Evolutionary conservation across 75 land plant genomes (phyloP).

Genomic region (Selaginella tamariscina): DNA sequence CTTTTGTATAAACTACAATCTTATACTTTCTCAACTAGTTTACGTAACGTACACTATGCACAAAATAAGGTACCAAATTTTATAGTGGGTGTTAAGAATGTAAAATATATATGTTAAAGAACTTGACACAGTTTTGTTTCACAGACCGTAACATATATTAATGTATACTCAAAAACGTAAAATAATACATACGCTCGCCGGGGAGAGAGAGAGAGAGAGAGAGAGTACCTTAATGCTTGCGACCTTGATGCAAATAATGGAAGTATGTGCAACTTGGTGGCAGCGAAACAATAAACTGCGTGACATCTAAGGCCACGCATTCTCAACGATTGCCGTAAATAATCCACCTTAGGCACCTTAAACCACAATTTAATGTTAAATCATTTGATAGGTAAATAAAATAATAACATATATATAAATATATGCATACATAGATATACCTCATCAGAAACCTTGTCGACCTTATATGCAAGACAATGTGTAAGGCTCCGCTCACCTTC

Average conservation of each 20-base stretch:
- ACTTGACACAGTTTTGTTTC: too few species aligned
- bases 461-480: slow-evolving; percentile 37
- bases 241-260: slow-evolving; percentile 67
- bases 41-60: too few species aligned
- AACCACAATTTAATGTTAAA: background rate
- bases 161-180: too few species aligned
- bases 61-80: too few species aligned
- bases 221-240: slow-evolving; percentile 61
- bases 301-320: slow-evolving; percentile 62
- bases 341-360: slow-evolving; percentile 50
- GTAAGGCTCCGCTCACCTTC: slow-evolving; percentile 24
- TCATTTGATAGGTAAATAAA: background rate
- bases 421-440: background rate
- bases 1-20: too few species aligned
- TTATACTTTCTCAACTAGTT: too few species aligned
- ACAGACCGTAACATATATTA: too few species aligned
- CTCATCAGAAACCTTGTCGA: slow-evolving; percentile 31
- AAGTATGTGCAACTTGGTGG: slow-evolving; percentile 45
- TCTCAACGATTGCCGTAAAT: slow-evolving; percentile 36
- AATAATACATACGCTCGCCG: too few species aligned
- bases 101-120: too few species aligned
- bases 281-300: slow-evolving; percentile 42
- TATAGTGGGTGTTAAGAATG: too few species aligned
- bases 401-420: background rate
- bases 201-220: background rate